phyloP scores from a whole-genome alignment of 2,329 filamentous ascomycete genomes.

The Aspergillus fijiensis region DNA sequence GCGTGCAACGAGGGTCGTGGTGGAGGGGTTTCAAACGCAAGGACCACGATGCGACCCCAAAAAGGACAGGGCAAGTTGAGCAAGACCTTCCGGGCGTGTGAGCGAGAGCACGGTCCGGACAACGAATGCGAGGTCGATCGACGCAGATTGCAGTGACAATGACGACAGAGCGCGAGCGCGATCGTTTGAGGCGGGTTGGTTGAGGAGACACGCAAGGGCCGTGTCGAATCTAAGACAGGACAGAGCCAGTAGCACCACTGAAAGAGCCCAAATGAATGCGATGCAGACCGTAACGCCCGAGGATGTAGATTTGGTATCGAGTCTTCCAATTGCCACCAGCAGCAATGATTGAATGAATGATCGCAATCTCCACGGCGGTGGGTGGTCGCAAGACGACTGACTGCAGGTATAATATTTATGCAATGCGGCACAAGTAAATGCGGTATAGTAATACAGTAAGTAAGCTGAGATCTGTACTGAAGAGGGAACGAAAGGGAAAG shows the following conservation, averaged over 20 bases:
- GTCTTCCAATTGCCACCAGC: constrained; percentile 29
- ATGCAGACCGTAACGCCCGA: constrained; percentile 11
- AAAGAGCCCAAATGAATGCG: constrained; percentile 19
- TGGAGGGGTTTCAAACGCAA: constrained; percentile 8
- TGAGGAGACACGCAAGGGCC: constrained; percentile 21
- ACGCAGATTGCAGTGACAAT: constrained; percentile 11
- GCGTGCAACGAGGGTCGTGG: not conserved
- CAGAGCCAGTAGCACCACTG: constrained; percentile 3
- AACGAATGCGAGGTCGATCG: constrained; percentile 11
- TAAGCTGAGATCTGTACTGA: not conserved
- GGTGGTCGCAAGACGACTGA: constrained; percentile 7
- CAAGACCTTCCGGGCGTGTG: not conserved
- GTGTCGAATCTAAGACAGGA: constrained; percentile 16
- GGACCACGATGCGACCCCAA: constrained; percentile 6
- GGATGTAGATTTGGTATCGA: constrained; percentile 13
- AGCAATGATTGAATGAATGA: constrained; percentile 32
- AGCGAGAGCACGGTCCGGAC: not conserved
- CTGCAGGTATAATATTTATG: not conserved
- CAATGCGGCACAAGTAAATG: not conserved
- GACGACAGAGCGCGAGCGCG: constrained; percentile 14
- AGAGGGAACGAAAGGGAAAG: constrained; percentile 8
- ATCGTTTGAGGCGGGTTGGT: not conserved
- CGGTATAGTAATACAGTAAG: not conserved
- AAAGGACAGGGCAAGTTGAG: not conserved
- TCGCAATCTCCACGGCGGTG: constrained; percentile 13